These are phyloP conservation scores for Didymella pomorum DNA, from an alignment of 2,329 filamentous ascomycete species.

Conservation along the genomic window DNA sequence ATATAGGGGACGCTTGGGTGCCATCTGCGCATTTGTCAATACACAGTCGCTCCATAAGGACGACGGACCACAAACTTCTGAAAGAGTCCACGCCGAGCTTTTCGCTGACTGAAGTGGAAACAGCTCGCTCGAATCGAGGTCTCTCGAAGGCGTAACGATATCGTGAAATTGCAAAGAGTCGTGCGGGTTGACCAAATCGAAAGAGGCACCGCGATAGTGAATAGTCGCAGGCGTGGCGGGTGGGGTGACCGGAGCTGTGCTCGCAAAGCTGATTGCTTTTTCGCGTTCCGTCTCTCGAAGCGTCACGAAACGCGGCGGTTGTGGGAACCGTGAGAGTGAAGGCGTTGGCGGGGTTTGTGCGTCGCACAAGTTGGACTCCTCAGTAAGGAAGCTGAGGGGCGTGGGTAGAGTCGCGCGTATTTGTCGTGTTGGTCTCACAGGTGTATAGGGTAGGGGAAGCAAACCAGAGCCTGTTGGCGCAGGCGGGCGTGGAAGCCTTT, in stretches of 20 bases:
- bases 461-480: slow-evolving; percentile 22
- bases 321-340: slow-evolving; percentile 49
- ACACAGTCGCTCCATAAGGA: neutral
- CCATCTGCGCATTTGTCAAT: slow-evolving; percentile 36
- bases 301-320: slow-evolving; percentile 36
- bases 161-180: slow-evolving; percentile 47
- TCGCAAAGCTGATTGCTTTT: slow-evolving; percentile 32
- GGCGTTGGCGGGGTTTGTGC: slow-evolving; percentile 27
- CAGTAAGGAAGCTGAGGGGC: slow-evolving; percentile 32
- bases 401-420: slow-evolving; percentile 31
- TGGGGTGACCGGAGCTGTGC: slow-evolving; percentile 44
- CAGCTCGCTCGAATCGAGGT: slow-evolving; percentile 47
- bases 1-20: slow-evolving; percentile 41
- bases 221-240: slow-evolving; percentile 50
- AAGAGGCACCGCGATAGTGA: slow-evolving; percentile 51
- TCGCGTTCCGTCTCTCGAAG: slow-evolving; percentile 26
- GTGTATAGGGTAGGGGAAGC: slow-evolving; percentile 23
- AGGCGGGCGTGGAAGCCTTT: slow-evolving; percentile 46
- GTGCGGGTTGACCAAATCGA: slow-evolving; percentile 52
- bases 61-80: slow-evolving; percentile 28
- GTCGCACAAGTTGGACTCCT: slow-evolving; percentile 27
- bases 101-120: slow-evolving; percentile 36
- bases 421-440: slow-evolving; percentile 26
- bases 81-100: slow-evolving; percentile 26
- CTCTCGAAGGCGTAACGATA: slow-evolving; percentile 49